Evolutionary conservation across 495 filamentous ascomycete genomes (phyloP), one percentile per base, ranked within the genome.

Genomic region (Aspergillus saccharolyticus): DNA sequence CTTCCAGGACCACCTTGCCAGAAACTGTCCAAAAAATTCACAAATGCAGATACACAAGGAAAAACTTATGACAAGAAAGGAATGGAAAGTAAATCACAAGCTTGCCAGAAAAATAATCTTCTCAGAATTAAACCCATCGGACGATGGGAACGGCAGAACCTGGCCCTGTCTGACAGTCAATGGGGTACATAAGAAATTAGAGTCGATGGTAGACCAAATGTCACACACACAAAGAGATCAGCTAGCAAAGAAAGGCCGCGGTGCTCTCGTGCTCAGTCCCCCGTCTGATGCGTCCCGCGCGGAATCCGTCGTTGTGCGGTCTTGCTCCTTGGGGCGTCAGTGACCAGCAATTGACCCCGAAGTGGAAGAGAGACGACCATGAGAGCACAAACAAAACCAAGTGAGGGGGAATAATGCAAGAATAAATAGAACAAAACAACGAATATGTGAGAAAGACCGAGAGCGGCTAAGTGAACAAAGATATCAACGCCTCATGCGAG

Each of bases 61-160:
- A 30, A 18, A 45, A 17, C 54, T 42, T 51, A 59, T 45, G 39
- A 58, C 43, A 51, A 51, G 44, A 12, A 42, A 60, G 25, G 57
- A 57, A 48, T 42, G 30, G 18, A 48, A n/a, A 28, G 30, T 51
- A 55, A 63, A 55, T 57, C 46, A 59, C 57, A 57, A 56, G 28
- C 28, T 52, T 46, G 53, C 44, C 24, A 56, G 48, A 44, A 56
- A 46, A 28, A 4, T 28, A 3, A 9, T 3, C 25, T 28, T 28
- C 25, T n/a, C 4, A 28, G 9, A 28, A 50, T 33, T 42, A 44
- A 39, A 63, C 20, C 9, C 18, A 9, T 6, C 10, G 45, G 46
- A 21, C n/a, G 57, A 50, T 43, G 45, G 9, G 53, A 57, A 54
- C 55, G 45, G 53, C 63, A 56, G 56, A 59, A 49, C 53, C 58